Conservation (phyloP, 225 moss, liverwort and hornwort species). For the Thuidium tamariscinum region DNA sequence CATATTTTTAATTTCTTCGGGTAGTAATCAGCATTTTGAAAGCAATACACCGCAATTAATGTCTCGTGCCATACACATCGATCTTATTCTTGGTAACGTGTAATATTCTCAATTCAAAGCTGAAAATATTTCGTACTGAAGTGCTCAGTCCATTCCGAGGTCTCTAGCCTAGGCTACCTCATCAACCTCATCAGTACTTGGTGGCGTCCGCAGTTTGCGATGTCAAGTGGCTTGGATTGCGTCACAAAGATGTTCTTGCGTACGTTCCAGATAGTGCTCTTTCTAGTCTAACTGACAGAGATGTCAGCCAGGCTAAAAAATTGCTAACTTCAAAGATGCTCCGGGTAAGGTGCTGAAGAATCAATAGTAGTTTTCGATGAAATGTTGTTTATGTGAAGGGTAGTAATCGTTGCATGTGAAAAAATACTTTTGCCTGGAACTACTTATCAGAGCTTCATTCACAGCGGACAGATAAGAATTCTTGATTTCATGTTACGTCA, state of each 20-base stretch:
- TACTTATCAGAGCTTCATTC: not conserved
- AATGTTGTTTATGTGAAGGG: not conserved
- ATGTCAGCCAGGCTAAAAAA: slow-evolving; percentile 45
- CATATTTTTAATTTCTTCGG: not conserved
- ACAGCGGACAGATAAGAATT: not conserved
- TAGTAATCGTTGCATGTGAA: not conserved
- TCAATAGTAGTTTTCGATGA: not conserved
- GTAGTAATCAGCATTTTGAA: not conserved
- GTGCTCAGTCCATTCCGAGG: not conserved
- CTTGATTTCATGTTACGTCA: not conserved
- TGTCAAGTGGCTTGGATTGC: slow-evolving; percentile 93
- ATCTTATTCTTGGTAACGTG: not conserved
- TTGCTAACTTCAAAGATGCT: slow-evolving; percentile 71
- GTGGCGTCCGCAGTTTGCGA: slow-evolving; percentile 55
- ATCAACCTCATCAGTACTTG: not conserved
- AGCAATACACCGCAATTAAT: not conserved
- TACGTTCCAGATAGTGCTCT: slow-evolving; percentile 45
- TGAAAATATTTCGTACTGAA: not conserved
- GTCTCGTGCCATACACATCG: not conserved
- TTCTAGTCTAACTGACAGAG: slow-evolving; percentile 49
- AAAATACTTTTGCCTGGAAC: not conserved
- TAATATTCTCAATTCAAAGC: not conserved
- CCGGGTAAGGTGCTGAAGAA: slow-evolving; percentile 27
- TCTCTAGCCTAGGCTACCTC: not conserved
- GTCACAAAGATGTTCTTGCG: slow-evolving; percentile 38